Evolutionary conservation across 2,329 filamentous ascomycete species (phyloP), one percentile per base, ranked within the genome.

Genomic region (Pseudogymnoascus sp.): DNA sequence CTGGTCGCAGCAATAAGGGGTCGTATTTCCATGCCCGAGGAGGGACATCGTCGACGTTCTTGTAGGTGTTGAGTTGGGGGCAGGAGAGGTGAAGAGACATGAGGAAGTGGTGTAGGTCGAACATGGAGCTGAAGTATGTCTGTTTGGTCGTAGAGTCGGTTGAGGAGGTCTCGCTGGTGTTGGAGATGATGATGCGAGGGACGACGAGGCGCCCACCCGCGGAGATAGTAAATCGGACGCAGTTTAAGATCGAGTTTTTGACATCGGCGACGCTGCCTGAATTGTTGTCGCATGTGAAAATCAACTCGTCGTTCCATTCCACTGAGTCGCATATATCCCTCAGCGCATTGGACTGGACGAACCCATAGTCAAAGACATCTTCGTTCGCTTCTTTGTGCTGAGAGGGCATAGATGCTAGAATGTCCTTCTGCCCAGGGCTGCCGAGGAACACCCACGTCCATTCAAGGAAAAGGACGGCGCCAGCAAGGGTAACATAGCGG

Each of bases 251-350:
- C 67, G 75, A 75, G 64, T 77, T 76, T 31, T 75, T 71, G 36
- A 77, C 68, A 72, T 77, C 75, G 31, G 73, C 75, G 42, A 77
- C 71, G 16, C 75, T 75, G 40, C 76, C 76, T 40, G 73, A 72
- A 61, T 76, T 74, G 4, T 72, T 75, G 59, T 77, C 75, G 67
- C 76, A 77, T 34, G 69, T 76, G 61, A 77, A 78, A 1, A 77
- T 64, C 11, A 78, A 64, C 18, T 73, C 74, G 0, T 68, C 64
- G 14, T 73, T 73, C 65, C 76, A 77, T 1, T 67, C 59, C 14
- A 65, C 68, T 8, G 69, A 68, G 1, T 68, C 66, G 61, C 75
- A 78, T 4, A 74, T 68, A 3, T 73, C 69, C n/a, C 65, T 70
- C 10, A 78, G 71, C 0, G 75, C 73, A 21, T 64, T 60, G 40